Conservation (phyloP, 2,329 filamentous ascomycete species). For the Talaromyces marneffei region DNA sequence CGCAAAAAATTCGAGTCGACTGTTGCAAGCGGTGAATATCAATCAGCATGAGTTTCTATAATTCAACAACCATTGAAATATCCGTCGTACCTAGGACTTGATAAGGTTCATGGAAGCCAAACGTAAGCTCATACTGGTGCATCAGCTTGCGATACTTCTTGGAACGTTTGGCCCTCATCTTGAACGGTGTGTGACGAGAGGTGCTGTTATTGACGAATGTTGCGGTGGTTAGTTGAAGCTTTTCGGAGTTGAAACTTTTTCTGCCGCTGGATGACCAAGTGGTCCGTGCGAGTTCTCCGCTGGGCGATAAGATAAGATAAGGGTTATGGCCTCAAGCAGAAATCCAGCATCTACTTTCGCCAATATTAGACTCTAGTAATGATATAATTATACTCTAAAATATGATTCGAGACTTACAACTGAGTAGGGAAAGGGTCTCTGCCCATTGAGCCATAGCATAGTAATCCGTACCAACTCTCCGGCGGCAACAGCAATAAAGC, state of each 20-base stretch:
- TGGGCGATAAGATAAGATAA: constrained; percentile 12
- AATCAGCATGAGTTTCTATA: not conserved
- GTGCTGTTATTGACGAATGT: not conserved
- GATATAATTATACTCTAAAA: no score
- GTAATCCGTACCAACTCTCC: no score
- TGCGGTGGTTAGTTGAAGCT: not conserved
- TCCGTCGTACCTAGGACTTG: constrained; percentile 63
- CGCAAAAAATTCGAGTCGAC: constrained; percentile 81
- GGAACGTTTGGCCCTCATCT: constrained; percentile 62
- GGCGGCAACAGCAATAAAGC: no score
- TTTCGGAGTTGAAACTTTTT: constrained; percentile 23
- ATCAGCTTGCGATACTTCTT: constrained; percentile 87
- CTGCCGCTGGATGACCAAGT: constrained; percentile 20
- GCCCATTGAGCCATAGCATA: no score
- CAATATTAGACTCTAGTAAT: no score
- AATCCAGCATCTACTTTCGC: not conserved
- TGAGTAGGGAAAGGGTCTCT: no score
- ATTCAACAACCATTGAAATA: not conserved
- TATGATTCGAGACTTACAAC: no score
- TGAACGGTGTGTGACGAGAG: constrained; percentile 18
- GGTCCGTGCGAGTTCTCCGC: constrained; percentile 21
- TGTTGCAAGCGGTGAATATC: constrained; percentile 23
- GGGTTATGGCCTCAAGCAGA: constrained; percentile 4
- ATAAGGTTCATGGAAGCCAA: constrained; percentile 89
- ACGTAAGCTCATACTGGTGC: constrained; percentile 80